Conservation (phyloP, 345 rosid genomes). For the Citropsis articulata region DNA sequence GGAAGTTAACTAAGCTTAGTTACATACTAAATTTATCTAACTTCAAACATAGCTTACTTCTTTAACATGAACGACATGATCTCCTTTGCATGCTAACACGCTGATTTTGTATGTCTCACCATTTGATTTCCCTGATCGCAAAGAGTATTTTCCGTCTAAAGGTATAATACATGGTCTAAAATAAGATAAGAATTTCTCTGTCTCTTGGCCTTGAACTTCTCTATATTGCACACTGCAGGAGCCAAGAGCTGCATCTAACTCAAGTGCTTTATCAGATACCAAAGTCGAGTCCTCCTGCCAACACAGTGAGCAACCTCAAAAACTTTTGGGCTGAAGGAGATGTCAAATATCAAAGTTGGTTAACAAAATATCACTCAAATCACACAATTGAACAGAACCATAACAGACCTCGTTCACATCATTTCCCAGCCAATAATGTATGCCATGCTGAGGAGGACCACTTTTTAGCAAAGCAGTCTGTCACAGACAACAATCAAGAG, state of each 20-base stretch:
- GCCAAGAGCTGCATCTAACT: constrained; percentile 75
- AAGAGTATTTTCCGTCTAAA: constrained; percentile 53
- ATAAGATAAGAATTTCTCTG: constrained; percentile 71
- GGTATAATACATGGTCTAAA: constrained; percentile 90
- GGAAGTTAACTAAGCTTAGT: neutral
- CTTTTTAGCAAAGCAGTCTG: constrained; percentile 60
- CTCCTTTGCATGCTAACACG: constrained; percentile 72
- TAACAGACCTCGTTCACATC: constrained; percentile 51
- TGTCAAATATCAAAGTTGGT: neutral
- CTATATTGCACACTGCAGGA: constrained; percentile 79
- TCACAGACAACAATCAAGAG: constrained; percentile 8
- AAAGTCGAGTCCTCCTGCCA: constrained; percentile 58
- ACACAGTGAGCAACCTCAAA: constrained; percentile 15
- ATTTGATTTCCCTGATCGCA: constrained; percentile 28
- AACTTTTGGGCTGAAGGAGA: constrained; percentile 10
- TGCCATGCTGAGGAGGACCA: constrained; percentile 53
- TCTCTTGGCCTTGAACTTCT: constrained; percentile 89
- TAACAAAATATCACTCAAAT: neutral
- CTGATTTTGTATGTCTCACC: constrained; percentile 45
- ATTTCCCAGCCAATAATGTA: constrained; percentile 86
- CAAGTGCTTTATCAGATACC: constrained; percentile 77
- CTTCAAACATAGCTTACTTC: constrained; percentile 50
- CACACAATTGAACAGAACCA: neutral
- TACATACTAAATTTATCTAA: neutral
- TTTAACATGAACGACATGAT: constrained; percentile 76